Evolutionary conservation across 768 basidiomycete genomes (phyloP).

Genomic region (Pulveroboletus frians): DNA sequence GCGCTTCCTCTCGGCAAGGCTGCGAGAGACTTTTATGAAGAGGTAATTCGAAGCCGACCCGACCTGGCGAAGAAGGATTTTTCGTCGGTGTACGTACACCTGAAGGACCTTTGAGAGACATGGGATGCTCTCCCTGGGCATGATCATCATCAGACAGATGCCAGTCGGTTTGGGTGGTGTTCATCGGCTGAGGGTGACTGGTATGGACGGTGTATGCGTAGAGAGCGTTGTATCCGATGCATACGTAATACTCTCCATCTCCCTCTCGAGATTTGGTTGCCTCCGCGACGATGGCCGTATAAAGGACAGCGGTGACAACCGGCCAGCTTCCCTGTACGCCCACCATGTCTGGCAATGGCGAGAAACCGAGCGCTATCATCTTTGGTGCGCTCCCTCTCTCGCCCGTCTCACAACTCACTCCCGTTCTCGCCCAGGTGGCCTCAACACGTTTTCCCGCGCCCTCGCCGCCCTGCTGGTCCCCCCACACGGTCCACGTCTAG

Average conservation of each 20-base stretch:
- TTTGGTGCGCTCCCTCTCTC: conserved; percentile 51
- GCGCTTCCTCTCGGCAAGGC: conserved; percentile 63
- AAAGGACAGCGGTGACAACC: conserved; percentile 22
- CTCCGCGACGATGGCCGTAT: conserved; percentile 24
- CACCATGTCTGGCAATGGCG: conserved; percentile 31
- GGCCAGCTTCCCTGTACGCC: conserved; percentile 15
- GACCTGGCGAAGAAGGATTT: conserved; percentile 72
- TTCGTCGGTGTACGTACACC: conserved; percentile 69
- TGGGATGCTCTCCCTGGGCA: background rate
- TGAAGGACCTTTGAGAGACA: conserved; percentile 30
- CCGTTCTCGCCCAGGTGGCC: conserved; percentile 50
- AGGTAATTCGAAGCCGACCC: conserved; percentile 48
- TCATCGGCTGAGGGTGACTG: too few relatives aligned
- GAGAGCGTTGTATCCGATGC: background rate
- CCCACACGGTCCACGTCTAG: conserved; percentile 58
- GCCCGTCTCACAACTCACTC: background rate
- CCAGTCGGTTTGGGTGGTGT: too few relatives aligned
- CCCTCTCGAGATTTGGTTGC: conserved; percentile 17
- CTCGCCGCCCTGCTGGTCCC: conserved; percentile 68
- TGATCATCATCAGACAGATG: background rate
- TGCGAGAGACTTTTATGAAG: conserved; percentile 58
- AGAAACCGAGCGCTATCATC: conserved; percentile 65
- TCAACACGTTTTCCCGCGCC: conserved; percentile 74
- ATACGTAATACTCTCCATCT: conserved; percentile 15
- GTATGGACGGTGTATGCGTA: too few relatives aligned